Evolutionary conservation across 108 stramenopile species (phyloP), one percentile per base, ranked within the genome.

Genomic region (Nitzschia putrida): DNA sequence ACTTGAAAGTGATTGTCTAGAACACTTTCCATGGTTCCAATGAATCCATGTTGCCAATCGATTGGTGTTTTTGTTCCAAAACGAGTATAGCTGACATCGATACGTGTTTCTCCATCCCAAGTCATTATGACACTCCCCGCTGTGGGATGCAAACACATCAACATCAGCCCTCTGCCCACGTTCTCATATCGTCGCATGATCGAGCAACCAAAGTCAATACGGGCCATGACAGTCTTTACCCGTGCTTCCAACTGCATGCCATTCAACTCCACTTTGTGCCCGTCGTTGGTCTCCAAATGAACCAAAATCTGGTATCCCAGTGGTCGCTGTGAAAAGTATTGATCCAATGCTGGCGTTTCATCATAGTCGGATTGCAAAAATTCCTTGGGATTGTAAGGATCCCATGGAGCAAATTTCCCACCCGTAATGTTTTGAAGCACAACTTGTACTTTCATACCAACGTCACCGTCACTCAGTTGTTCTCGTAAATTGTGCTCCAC

Each of bases 271-370:
- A 52, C 29, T 10, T 9, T 34, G 12, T 41, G 10, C 37, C 50
- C 54, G 2, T 25, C n/a, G 8, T 60, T 26, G 34, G 16, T 16
- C 24, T 84, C 82, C 25, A 74, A 68, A 50, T 92, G 91, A 37
- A 79, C 76, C 10, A 92, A 64, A 20, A 67, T 77, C 56, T 92
- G 85, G 44, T 73, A 79, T 11, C 83, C 91, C 37, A 88, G 50
- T 10, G 91, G 80, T 20, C 85, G 69, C 67, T 92, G 91, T 40
- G 73, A 49, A 23, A 76, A 56, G 68, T 81, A 92, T 49, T 92
- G 91, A 25, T 83, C 72, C 40, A 82, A 43, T 24, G 85, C 76
- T 20, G 67, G 74, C 34, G 42, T 20, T 14, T 44, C 51, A 26
- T 61, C 53, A 57, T 76, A 76, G 21, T 68, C 67, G 0, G 47